phyloP scores from a whole-genome alignment of 371 early-diverging fungal genomes.

The Rhizomucor pusillus region DNA sequence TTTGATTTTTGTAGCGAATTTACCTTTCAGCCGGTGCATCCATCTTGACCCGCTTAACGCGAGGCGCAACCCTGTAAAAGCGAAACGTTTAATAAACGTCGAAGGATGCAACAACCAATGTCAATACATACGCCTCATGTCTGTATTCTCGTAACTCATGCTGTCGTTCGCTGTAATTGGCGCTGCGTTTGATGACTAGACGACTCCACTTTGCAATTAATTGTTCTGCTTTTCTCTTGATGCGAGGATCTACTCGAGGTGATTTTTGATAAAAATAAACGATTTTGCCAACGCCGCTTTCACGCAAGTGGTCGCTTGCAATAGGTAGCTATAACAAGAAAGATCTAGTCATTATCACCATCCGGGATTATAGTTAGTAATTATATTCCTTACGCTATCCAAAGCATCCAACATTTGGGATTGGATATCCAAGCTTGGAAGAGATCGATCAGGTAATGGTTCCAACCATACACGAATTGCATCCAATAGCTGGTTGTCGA shows the following conservation, averaged over 20 bases:
- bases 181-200: constrained; percentile 78
- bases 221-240: constrained; percentile 78
- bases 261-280: constrained; percentile 94
- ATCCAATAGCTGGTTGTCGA: constrained; percentile 89
- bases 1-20: neutral
- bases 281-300: constrained; percentile 90
- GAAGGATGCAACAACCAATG: too few species aligned
- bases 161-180: constrained; percentile 71
- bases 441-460: constrained; percentile 91
- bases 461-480: constrained; percentile 94
- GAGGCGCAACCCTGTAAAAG: constrained; percentile 23
- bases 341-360: neutral
- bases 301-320: constrained; percentile 82
- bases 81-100: too few species aligned
- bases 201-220: constrained; percentile 88
- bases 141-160: constrained; percentile 33
- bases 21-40: too few species aligned
- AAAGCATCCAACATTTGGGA: constrained; percentile 78
- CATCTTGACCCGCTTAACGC: neutral
- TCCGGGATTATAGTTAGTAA: neutral
- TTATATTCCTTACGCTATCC: constrained; percentile 45
- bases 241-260: constrained; percentile 71
- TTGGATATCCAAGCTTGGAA: constrained; percentile 94
- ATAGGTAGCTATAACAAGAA: constrained; percentile 63
- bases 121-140: constrained; percentile 19